A percentile compares a stretch with the other conserved stretches of the same genome.
These are phyloP conservation scores for Fusarium albosuccineum DNA, from an alignment of 2,329 filamentous ascomycete genomes.

Conservation along the genomic window DNA sequence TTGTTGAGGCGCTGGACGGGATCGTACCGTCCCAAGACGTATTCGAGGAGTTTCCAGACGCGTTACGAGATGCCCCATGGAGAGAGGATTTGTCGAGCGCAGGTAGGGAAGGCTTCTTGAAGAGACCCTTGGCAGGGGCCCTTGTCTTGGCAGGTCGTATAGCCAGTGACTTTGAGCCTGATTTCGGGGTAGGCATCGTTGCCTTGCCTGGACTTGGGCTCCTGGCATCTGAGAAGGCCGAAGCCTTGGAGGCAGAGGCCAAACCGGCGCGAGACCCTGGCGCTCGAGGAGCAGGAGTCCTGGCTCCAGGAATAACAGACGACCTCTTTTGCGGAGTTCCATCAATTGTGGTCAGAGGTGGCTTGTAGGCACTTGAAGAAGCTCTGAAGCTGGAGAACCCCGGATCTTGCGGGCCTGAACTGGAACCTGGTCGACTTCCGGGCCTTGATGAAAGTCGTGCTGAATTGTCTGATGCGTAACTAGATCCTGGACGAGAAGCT, in stretches of 20 bases:
- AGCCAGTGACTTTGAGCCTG: conserved; percentile 62
- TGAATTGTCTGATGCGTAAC: conserved; percentile 72
- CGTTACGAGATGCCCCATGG: conserved; percentile 17
- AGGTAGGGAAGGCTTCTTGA: conserved; percentile 67
- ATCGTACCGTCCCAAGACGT: conserved; percentile 50
- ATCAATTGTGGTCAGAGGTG: conserved; percentile 58
- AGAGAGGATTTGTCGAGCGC: conserved; percentile 50
- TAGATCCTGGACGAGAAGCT: conserved; percentile 68
- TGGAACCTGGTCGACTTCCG: conserved; percentile 68
- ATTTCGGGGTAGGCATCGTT: conserved; percentile 50
- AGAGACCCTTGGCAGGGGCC: conserved; percentile 66
- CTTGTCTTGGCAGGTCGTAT: conserved; percentile 62
- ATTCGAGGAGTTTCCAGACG: conserved; percentile 34
- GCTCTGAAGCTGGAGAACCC: conserved; percentile 56
- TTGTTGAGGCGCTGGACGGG: conserved; percentile 39
- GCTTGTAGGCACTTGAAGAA: conserved; percentile 59
- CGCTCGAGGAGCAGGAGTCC: conserved; percentile 44
- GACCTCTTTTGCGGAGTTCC: conserved; percentile 57
- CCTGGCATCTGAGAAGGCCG: conserved; percentile 42
- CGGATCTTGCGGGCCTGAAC: conserved; percentile 60
- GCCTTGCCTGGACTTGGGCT: conserved; percentile 58
- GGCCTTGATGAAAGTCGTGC: conserved; percentile 63
- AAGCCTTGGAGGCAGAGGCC: conserved; percentile 44
- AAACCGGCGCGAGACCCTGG: conserved; percentile 42
- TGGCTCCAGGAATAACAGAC: conserved; percentile 36